Evolutionary conservation across 2,329 filamentous ascomycete species (phyloP), one percentile per base, ranked within the genome.

Genomic region (Talaromyces sp.): DNA sequence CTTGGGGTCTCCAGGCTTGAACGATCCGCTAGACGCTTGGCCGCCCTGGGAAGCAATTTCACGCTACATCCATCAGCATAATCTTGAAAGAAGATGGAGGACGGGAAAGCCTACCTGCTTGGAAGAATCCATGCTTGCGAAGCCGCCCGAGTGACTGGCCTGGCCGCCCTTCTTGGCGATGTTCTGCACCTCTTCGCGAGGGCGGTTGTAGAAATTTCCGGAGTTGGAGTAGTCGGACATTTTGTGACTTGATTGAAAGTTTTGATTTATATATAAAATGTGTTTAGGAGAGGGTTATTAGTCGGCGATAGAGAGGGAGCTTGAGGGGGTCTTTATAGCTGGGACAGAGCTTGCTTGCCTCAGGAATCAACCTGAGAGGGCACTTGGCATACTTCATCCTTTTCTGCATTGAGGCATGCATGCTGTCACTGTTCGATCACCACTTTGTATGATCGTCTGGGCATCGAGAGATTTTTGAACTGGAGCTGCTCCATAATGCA

Each of bases 191-290:
- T 84, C 79, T 48, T 83, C 81, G 61, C 79, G 81, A 65, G 82
- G 76, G 45, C 81, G 79, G 75, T 84, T 84, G 75, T 82, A 82
- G 67, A 84, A 84, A 76, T 84, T 84, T 65, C 75, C 78, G 39
- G 82, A 81, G 75, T 84, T 84, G 68, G 68, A 69, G 67, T 76
- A 75, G 59, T 47, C 31, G 43, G 66, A 22, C 59, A 50, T 45
- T 37, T 62, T 19, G 14, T 58, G 8, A 2, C 16, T 27, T 19
- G 13, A 14, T 10, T 2, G 56, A 43, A 41, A 19, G 37, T n/a
- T 58, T 22, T 22, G n/a, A n/a, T n/a, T n/a, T n/a, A n/a, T n/a
- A n/a, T n/a, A n/a, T n/a, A n/a, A n/a, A n/a, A n/a, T n/a, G n/a
- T n/a, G n/a, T n/a, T n/a, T n/a, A n/a, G n/a, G n/a, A n/a, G n/a